Conservation (phyloP, 768 basidiomycete species). For the Macrocybe gigantea region DNA sequence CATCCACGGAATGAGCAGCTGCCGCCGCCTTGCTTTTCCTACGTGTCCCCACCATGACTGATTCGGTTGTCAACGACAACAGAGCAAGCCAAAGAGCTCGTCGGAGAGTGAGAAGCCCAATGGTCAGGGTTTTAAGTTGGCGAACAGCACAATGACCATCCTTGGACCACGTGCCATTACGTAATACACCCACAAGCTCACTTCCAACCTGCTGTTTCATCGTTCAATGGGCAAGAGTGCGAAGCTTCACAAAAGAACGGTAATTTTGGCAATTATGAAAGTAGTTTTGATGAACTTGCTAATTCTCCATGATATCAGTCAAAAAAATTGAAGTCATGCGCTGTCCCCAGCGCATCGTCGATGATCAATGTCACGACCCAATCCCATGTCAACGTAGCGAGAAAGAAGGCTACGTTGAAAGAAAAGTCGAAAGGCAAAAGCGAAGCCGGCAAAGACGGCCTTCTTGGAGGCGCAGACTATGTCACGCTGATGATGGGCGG, state of each 20-base stretch:
- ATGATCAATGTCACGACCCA: constrained; percentile 14
- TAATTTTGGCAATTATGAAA: constrained; percentile 18
- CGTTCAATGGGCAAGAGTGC: constrained; percentile 57
- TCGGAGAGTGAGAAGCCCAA: constrained; percentile 21
- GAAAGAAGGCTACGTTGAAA: constrained; percentile 47
- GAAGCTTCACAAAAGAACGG: constrained; percentile 58
- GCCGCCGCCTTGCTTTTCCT: constrained; percentile 54
- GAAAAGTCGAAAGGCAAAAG: constrained; percentile 24
- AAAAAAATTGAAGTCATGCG: constrained; percentile 31
- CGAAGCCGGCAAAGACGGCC: constrained; percentile 23
- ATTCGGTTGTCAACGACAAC: constrained; percentile 1
- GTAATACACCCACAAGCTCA: not conserved
- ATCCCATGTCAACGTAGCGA: constrained; percentile 33
- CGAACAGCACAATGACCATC: not conserved
- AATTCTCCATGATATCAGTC: constrained; percentile 12
- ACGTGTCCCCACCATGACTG: constrained; percentile 45
- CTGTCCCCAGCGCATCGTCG: constrained; percentile 12
- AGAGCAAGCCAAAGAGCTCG: constrained; percentile 19
- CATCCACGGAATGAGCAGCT: constrained; percentile 25
- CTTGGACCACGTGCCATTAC: constrained; percentile 12
- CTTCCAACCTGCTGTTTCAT: not conserved
- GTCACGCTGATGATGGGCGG: constrained; percentile 67
- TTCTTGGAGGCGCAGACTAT: constrained; percentile 75
- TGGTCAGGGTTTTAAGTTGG: constrained; percentile 13
- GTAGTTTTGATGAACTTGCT: constrained; percentile 2